Evolutionary conservation across 2,329 filamentous ascomycete species (phyloP).

Genomic region (Hymenotorrendiella dingleyae): DNA sequence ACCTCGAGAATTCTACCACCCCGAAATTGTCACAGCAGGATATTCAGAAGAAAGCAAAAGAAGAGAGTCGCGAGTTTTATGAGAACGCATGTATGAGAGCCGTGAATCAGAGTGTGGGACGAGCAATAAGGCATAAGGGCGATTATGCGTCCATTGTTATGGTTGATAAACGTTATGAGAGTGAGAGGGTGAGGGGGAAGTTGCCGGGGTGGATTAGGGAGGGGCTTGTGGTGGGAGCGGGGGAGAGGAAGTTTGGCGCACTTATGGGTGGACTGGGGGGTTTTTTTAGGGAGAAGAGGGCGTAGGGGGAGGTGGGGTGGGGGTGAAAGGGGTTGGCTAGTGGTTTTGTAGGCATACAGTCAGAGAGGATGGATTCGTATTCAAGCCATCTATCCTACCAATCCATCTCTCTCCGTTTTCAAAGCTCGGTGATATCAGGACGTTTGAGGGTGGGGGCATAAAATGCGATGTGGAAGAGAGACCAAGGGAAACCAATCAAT

Average conservation of each 20-base stretch:
- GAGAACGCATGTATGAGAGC: constrained; percentile 95
- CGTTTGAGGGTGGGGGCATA: too few relatives aligned
- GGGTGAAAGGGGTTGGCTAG: neutral
- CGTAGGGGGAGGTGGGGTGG: neutral
- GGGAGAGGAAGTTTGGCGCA: constrained; percentile 46
- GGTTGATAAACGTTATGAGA: constrained; percentile 74
- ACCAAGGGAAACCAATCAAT: too few relatives aligned
- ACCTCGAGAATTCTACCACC: neutral
- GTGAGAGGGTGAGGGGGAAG: constrained; percentile 66
- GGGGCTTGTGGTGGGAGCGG: constrained; percentile 51
- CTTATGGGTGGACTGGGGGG: constrained; percentile 51
- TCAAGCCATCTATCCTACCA: too few relatives aligned
- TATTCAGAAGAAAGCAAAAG: constrained; percentile 38
- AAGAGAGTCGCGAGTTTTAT: constrained; percentile 71
- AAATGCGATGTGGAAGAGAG: too few relatives aligned
- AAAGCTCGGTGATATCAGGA: too few relatives aligned
- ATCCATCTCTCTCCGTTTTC: too few relatives aligned
- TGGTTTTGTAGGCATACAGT: too few relatives aligned
- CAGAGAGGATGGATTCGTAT: too few relatives aligned
- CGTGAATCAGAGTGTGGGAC: constrained; percentile 92
- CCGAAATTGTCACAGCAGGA: constrained; percentile 28
- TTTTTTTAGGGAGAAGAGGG: constrained; percentile 53
- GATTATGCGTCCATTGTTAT: constrained; percentile 92
- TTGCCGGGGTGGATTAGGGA: constrained; percentile 83
- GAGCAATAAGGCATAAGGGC: constrained; percentile 78